Base-by-base conservation (phyloP, 768 basidiomycete species). In the Trametopsis cervina region DNA sequence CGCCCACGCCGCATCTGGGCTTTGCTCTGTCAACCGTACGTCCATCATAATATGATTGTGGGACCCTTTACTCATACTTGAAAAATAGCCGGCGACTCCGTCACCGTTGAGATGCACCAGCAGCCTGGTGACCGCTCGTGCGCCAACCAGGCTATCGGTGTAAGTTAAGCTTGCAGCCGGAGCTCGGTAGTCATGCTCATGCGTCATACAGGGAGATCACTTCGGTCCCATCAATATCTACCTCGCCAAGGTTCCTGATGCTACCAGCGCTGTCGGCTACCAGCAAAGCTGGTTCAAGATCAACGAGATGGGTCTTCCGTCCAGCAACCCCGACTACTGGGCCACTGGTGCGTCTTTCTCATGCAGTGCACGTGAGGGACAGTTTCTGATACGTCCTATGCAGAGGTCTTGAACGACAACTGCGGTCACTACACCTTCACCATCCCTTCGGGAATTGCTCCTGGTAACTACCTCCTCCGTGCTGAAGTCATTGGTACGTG, bases 71-170 rank as follows among this genome's bases (percentile, higher is more conserved):
- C 41, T 47, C 41, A 13, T 40, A 10, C 23, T 13, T 15, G 4
- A 22, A 1, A 18, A 20, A 9, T 41, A 72, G 75, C 75, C 46
- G 75, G 75, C 4, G 72, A 72, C 52, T 55, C 54, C 9, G 62
- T 76, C 39, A 72, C 73, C 13, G 75, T 76, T 17, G 76, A 78
- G 60, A 77, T 77, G 75, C 74, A 78, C 55, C 72, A 73, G 57
- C 74, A 77, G 57, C 71, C 72, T 4, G 65, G 62, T 29, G 67
- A 74, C 41, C 69, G 75, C 29, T 64, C 65, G 2, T 78, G 76
- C 53, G 56, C 63, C 5, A 69, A 63, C 47, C 66, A 77, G 52
- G 75, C 74, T 10, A 76, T 77, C 51, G 75, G 75, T 18, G 45
- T 46, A 39, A 37, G 45, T 20, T 15, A 23, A 7, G 29, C 29